These are phyloP conservation scores for Capsicum pubescens DNA, from an alignment of 257 asterid species.

Conservation along the genomic window DNA sequence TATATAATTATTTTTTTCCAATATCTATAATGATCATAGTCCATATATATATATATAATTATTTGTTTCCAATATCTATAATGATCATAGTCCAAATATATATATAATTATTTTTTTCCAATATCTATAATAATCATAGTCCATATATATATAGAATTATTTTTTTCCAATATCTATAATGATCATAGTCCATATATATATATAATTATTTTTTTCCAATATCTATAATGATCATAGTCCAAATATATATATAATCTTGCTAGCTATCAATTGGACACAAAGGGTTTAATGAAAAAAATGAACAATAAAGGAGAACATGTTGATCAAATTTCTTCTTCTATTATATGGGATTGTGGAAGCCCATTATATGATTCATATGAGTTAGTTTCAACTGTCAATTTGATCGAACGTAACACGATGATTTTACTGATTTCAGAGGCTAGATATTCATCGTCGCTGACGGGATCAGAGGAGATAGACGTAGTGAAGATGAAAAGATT, in stretches of 20 bases:
- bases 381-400: constrained; percentile 39
- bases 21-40: background rate
- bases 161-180: background rate
- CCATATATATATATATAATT: background rate
- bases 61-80: background rate
- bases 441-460: background rate
- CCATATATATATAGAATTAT: background rate
- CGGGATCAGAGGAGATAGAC: background rate
- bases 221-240: background rate
- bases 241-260: background rate
- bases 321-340: constrained; percentile 1
- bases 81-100: background rate
- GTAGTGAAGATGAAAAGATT: background rate
- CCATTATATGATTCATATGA: constrained; percentile 60
- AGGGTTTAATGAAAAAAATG: constrained; percentile 27
- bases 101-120: background rate
- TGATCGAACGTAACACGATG: constrained; percentile 48
- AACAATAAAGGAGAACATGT: constrained; percentile 30
- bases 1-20: background rate
- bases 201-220: background rate
- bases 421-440: constrained; percentile 10
- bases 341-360: constrained; percentile 63
- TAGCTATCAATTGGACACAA: background rate
- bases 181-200: background rate
- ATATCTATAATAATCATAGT: background rate